These are phyloP conservation scores for Annulohypoxylon moriforme DNA, from an alignment of 495 filamentous ascomycete genomes.

Conservation along the genomic window DNA sequence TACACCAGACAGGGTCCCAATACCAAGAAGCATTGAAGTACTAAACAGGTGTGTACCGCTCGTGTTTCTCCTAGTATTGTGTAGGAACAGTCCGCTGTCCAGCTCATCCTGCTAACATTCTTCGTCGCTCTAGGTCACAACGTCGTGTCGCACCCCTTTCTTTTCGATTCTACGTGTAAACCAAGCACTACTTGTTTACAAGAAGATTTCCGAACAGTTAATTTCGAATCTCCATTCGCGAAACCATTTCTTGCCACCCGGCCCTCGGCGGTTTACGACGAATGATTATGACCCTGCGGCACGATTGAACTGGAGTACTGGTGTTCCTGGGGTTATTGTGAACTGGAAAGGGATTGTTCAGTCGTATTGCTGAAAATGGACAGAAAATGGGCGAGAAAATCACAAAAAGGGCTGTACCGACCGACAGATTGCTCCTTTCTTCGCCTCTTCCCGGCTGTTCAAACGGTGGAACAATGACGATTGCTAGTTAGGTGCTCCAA, in stretches of 20 bases:
- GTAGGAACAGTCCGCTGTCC: background rate
- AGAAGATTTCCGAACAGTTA: background rate
- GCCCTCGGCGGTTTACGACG: too few species aligned
- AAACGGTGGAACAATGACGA: background rate
- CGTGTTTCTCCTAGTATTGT: background rate
- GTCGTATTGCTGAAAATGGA: background rate
- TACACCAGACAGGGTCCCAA: background rate
- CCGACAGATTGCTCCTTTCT: background rate
- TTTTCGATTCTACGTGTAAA: background rate
- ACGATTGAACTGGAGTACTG: background rate
- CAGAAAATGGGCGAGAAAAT: background rate
- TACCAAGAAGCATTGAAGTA: background rate
- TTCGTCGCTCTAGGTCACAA: background rate
- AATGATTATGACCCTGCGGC: background rate
- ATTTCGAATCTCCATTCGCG: background rate
- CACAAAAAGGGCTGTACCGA: background rate
- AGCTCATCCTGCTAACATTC: background rate
- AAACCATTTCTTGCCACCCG: background rate
- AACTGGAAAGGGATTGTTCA: background rate
- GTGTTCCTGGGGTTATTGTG: background rate
- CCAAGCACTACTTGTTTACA: background rate
- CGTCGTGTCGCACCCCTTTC: background rate
- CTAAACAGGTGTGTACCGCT: constrained; percentile 2
- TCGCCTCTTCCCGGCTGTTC: background rate
- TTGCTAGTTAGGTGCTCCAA: background rate